Evolutionary conservation across 306 rosid genomes (phyloP).

Genomic region (Sindora glabra): DNA sequence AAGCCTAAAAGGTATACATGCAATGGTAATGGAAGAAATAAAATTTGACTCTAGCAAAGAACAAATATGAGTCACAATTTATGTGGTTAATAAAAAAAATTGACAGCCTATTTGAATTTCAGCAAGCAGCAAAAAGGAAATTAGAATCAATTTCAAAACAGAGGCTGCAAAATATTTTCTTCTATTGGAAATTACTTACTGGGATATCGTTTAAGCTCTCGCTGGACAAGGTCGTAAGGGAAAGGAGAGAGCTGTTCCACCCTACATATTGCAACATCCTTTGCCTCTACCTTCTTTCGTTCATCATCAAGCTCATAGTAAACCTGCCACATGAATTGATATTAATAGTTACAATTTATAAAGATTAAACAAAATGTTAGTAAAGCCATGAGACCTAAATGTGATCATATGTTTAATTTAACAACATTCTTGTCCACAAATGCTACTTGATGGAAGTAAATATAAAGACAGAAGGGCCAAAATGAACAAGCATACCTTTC

Average conservation of each 20-base stretch:
- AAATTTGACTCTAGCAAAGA: no score
- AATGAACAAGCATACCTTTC: conserved; percentile 47
- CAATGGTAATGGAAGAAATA: not conserved
- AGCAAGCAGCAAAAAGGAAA: not conserved
- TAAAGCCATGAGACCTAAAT: not conserved
- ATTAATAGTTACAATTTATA: not conserved
- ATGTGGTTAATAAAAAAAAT: not conserved
- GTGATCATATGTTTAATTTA: not conserved
- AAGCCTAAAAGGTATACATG: not conserved
- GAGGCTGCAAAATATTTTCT: not conserved
- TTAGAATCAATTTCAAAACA: not conserved
- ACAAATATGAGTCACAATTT: not conserved
- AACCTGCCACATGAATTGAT: conserved; percentile 35
- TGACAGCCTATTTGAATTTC: not conserved
- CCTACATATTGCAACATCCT: conserved; percentile 87
- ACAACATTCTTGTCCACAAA: no score
- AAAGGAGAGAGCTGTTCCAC: conserved; percentile 96
- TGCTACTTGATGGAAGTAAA: no score
- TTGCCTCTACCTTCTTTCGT: conserved; percentile 51
- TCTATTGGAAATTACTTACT: conserved; percentile 39
- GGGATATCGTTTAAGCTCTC: conserved; percentile 88
- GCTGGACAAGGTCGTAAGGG: conserved; percentile 78
- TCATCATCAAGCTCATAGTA: conserved; percentile 85
- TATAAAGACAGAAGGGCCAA: not conserved
- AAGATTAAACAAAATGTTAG: not conserved